Evolutionary conservation across 352 stramenopile species (phyloP), one percentile per base, ranked within the genome.

Genomic region (Nothophytophthora sp.): DNA sequence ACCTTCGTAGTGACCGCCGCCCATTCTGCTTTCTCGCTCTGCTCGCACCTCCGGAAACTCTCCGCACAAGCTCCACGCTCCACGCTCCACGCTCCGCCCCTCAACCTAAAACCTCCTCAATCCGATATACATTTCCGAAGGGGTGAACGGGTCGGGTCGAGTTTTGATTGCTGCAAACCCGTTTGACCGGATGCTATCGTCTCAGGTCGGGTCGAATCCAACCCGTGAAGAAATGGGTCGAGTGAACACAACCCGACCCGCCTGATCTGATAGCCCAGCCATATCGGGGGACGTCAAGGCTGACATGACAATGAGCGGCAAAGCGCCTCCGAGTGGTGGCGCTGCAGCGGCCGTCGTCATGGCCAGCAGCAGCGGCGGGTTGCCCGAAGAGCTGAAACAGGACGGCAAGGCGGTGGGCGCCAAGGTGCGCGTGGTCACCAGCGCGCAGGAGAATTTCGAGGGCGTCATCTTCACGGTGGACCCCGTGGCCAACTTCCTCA

Each of bases 391-490:
- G 60, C 66, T 92, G 35, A 71, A 73, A 53, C 73, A 70, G 22
- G 81, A 92, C 60, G 69, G 73, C 45, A 64, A 72, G 34, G 69
- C 77, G 19, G 67, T 92, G 13, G 79, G 81, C 40, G 75, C 76
- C 34, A 81, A 69, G 42, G 65, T 94, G 48, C 66, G 73, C 49
- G 83, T 94, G 36, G n/a, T 76, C 20, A 88, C 73, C 28, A 53
- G 45, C 24, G 41, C 55, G 4, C 54, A 84, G 30, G 76, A 83
- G 36, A 64, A 41, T 19, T 80, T 90, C 30, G 81, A 94, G 40
- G 83, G 83, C 30, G 48, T 67, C n/a, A 67, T 92, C 44, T 94
- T 89, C 67, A 92, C 81, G 48, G 36, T 94, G 36, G 83, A 94
- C 44, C 73, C 79, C 15, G 63, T 91, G 13, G 76, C 81, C 47